A percentile compares a stretch with the other conserved stretches of the same genome.
Conservation (phyloP, 2,329 filamentous ascomycete genomes). For the Xylaria hypoxylon region DNA sequence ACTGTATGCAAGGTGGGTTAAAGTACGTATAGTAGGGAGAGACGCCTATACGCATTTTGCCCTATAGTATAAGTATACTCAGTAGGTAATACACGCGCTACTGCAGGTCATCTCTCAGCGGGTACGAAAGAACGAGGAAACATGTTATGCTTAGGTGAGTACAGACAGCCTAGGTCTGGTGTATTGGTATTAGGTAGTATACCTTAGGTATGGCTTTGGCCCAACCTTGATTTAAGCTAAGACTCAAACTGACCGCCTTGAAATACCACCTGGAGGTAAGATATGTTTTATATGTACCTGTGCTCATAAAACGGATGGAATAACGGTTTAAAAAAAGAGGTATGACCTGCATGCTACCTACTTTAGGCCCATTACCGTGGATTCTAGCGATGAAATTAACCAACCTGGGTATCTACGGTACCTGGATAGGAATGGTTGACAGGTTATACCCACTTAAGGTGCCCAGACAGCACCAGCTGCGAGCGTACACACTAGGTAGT, state of each 20-base stretch:
- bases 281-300: too few relatives aligned
- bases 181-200: background rate
- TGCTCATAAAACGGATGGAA: constrained; percentile 10
- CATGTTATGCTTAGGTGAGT: constrained; percentile 1
- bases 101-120: constrained; percentile 40
- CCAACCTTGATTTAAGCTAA: constrained; percentile 32
- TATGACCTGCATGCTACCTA: constrained; percentile 27
- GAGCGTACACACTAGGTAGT: constrained; percentile 8
- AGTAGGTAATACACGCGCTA: constrained; percentile 27
- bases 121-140: constrained; percentile 17
- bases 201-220: background rate
- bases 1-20: background rate
- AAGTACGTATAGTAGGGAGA: background rate
- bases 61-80: background rate
- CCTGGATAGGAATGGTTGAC: background rate
- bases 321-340: background rate
- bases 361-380: constrained; percentile 10
- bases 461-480: background rate
- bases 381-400: constrained; percentile 5
- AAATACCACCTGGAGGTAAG: too few relatives aligned
- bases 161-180: constrained; percentile 5
- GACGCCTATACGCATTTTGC: background rate
- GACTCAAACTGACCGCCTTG: constrained; percentile 35
- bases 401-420: constrained; percentile 3
- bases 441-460: constrained; percentile 3